A percentile compares a stretch with the other conserved stretches of the same genome.
Evolutionary conservation across 2,329 filamentous ascomycete species (phyloP).

Genomic region (Apiospora marii): DNA sequence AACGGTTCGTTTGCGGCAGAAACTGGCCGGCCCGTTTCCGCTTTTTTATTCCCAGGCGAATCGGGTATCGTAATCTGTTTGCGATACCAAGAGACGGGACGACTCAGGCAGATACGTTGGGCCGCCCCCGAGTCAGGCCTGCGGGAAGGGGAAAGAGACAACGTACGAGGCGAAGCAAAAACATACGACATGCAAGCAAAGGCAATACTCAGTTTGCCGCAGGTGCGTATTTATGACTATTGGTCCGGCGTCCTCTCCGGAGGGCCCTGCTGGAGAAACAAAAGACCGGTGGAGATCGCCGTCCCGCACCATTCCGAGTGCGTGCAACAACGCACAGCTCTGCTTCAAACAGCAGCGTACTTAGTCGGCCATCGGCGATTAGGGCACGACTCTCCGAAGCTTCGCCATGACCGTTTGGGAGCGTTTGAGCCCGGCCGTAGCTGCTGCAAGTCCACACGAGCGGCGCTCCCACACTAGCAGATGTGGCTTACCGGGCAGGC

Average conservation of each 20-base stretch:
- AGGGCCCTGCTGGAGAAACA: background rate
- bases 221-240: background rate
- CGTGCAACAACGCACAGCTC: background rate
- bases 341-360: no score
- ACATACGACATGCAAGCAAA: background rate
- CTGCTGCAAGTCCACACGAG: no score
- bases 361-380: no score
- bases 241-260: background rate
- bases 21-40: slow-evolving; percentile 14
- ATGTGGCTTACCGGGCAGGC: no score
- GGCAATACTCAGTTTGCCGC: background rate
- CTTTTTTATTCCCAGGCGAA: background rate
- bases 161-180: background rate
- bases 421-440: no score
- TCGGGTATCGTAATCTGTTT: background rate
- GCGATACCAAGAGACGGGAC: background rate
- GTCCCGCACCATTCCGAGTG: background rate
- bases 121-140: background rate
- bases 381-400: no score
- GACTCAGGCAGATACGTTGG: background rate
- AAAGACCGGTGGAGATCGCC: background rate
- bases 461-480: no score
- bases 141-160: background rate
- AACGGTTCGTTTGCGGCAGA: background rate
- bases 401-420: no score